Percentiles rank a stretch among this genome's conserved stretches.
Conservation (phyloP, 2,329 filamentous ascomycete genomes). For the Bipolaris zeicola region DNA sequence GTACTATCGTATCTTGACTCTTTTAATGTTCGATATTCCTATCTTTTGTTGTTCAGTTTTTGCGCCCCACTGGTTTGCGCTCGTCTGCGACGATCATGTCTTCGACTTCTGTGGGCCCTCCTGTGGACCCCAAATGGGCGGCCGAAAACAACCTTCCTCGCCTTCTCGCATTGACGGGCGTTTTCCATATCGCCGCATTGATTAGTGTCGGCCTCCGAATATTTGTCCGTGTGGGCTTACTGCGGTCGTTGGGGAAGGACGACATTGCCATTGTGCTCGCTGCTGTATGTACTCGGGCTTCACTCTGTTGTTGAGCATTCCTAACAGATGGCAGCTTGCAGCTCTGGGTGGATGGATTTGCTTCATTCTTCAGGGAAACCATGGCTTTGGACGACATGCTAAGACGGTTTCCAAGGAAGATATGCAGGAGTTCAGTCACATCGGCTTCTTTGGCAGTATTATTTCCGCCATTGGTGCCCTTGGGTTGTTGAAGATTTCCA, state of each 20-base stretch:
- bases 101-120: background rate
- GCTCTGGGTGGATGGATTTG: constrained; percentile 7
- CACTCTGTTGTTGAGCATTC: background rate
- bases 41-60: background rate
- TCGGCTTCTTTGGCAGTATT: constrained; percentile 7
- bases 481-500: constrained; percentile 4
- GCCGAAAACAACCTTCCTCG: constrained; percentile 12
- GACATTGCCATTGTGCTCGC: constrained; percentile 4
- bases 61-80: constrained; percentile 1
- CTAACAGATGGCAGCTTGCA: background rate
- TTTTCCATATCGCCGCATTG: constrained; percentile 5
- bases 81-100: background rate
- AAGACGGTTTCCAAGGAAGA: background rate
- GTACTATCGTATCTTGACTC: background rate
- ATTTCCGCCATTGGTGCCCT: constrained; percentile 8
- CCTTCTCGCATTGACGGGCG: constrained; percentile 4
- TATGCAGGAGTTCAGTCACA: background rate
- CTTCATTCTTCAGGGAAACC: constrained; percentile 10
- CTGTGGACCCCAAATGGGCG: constrained; percentile 9
- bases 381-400: constrained; percentile 11
- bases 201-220: constrained; percentile 6
- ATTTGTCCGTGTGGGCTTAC: constrained; percentile 6
- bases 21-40: background rate
- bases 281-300: background rate
- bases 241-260: constrained; percentile 3